phyloP scores from a whole-genome alignment of 768 basidiomycete species.

The Chalciporus pseudorubinellus region DNA sequence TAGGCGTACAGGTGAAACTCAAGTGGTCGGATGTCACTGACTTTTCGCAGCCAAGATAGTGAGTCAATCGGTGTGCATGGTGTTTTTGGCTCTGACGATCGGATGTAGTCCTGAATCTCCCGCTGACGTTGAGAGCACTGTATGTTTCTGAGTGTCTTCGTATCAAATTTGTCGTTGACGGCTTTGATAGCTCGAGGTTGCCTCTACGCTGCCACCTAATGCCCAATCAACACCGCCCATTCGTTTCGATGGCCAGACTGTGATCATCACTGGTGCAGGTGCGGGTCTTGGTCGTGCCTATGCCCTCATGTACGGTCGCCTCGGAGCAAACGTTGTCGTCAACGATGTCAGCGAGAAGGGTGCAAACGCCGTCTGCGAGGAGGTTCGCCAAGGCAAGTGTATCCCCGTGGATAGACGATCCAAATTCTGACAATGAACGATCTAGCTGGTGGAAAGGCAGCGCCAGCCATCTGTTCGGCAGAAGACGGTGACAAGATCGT shows the following conservation, averaged over 20 bases:
- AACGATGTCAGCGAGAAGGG: conserved; percentile 92
- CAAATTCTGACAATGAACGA: neutral
- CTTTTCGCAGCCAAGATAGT: conserved; percentile 72
- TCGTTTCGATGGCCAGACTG: conserved; percentile 85
- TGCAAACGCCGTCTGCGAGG: conserved; percentile 81
- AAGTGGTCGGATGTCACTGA: conserved; percentile 82
- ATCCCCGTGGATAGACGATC: neutral
- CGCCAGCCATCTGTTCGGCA: conserved; percentile 77
- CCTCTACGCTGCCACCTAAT: conserved; percentile 66
- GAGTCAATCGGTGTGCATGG: conserved; percentile 25
- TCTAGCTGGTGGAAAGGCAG: conserved; percentile 86
- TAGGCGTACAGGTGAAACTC: conserved; percentile 59
- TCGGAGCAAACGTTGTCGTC: conserved; percentile 96
- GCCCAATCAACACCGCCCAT: conserved; percentile 65
- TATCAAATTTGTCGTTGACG: too few species aligned
- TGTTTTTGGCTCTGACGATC: conserved; percentile 7
- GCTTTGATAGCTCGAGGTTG: conserved; percentile 61
- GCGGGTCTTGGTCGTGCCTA: conserved; percentile 92
- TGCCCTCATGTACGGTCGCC: conserved; percentile 84
- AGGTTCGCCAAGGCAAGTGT: conserved; percentile 69
- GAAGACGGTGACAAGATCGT: conserved; percentile 92
- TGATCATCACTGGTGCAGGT: conserved; percentile 92
- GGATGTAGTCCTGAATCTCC: conserved; percentile 57
- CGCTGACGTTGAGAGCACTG: conserved; percentile 60
- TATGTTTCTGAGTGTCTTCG: too few species aligned